Conservation (phyloP, 192 early-diverging fungal species). For the Backusella tarrabulga region DNA sequence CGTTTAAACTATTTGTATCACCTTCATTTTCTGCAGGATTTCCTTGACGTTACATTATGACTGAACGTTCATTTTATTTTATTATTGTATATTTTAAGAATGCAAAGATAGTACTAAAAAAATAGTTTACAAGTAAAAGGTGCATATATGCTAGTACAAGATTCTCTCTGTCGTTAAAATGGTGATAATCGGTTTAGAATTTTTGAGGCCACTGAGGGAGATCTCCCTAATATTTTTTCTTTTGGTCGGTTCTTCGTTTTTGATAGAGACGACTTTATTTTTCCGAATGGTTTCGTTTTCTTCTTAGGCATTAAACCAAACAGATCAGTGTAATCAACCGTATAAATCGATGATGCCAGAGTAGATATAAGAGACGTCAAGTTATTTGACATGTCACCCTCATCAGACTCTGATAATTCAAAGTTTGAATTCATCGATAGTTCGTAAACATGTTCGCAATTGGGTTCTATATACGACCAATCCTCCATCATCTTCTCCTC, state of each 20-base stretch:
- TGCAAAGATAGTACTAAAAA: neutral
- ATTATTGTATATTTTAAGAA: neutral
- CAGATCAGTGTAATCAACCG: neutral
- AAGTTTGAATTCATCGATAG: neutral
- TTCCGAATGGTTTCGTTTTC: neutral
- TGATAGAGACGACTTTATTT: neutral
- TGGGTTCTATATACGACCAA: neutral
- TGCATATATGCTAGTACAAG: neutral
- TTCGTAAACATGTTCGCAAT: neutral
- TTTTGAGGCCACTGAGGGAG: neutral
- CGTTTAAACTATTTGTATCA: neutral
- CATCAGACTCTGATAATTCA: neutral
- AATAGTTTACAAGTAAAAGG: neutral
- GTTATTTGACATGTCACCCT: neutral
- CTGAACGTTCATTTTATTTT: neutral
- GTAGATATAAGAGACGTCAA: neutral
- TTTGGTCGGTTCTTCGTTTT: neutral
- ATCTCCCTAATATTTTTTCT: neutral
- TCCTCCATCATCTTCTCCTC: neutral
- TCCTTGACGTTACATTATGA: neutral
- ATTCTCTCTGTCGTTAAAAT: neutral
- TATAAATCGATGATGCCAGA: neutral
- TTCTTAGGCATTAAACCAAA: neutral
- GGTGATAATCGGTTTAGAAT: neutral
- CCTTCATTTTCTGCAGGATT: neutral